Conservation (phyloP, 352 stramenopile genomes). For the Pythium biforme region DNA sequence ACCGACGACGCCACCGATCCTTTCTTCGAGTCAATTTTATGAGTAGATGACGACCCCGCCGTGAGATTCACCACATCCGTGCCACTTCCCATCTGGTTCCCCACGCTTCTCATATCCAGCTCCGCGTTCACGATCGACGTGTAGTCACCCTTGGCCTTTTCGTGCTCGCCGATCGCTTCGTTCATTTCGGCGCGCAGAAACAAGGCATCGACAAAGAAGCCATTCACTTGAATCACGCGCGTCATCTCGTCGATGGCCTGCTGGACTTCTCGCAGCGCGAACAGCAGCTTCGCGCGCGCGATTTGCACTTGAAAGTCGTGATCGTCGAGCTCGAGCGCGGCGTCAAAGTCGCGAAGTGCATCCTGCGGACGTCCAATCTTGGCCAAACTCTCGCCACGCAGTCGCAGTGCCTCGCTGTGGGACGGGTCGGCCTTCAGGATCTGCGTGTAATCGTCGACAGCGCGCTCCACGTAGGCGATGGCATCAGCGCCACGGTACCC, state of each 20-base stretch:
- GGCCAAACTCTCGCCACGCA: slow-evolving; percentile 47
- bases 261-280: slow-evolving; percentile 38
- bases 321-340: slow-evolving; percentile 41
- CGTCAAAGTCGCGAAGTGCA: slow-evolving; percentile 53
- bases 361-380: slow-evolving; percentile 52
- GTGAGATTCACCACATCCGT: neutral
- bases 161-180: slow-evolving; percentile 35
- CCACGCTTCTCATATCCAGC: slow-evolving; percentile 36
- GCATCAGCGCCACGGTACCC: slow-evolving; percentile 35
- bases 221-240: slow-evolving; percentile 49
- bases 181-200: slow-evolving; percentile 61
- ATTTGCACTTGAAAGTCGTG: slow-evolving; percentile 66
- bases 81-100: neutral
- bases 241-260: slow-evolving; percentile 57
- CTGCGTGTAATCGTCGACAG: slow-evolving; percentile 60
- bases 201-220: slow-evolving; percentile 73
- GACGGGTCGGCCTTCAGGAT: slow-evolving; percentile 45
- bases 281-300: slow-evolving; percentile 48
- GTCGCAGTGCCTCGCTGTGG: slow-evolving; percentile 42
- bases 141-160: slow-evolving; percentile 57
- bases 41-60: neutral
- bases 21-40: neutral
- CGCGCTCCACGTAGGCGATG: slow-evolving; percentile 42
- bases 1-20: neutral
- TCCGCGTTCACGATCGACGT: slow-evolving; percentile 69